Conservation (phyloP, 2,329 filamentous ascomycete species). For the Penicillium brevicompactum region DNA sequence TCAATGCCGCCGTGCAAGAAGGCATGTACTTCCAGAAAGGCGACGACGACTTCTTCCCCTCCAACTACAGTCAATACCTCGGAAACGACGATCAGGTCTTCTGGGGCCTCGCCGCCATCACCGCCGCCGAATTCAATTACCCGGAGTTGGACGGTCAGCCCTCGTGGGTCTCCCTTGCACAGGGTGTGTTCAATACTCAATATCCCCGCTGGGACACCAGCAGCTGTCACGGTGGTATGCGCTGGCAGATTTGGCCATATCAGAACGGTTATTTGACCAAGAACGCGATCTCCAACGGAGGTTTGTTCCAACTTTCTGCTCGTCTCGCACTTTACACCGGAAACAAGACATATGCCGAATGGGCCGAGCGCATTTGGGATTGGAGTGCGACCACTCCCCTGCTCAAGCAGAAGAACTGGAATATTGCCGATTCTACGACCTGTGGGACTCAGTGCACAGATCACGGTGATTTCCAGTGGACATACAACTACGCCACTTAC, state of each 20-base stretch:
- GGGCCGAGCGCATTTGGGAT: slow-evolving; percentile 69
- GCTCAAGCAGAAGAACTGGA: slow-evolving; percentile 52
- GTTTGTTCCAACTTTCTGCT: slow-evolving; percentile 61
- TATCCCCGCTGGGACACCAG: slow-evolving; percentile 68
- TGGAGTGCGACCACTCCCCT: slow-evolving; percentile 58
- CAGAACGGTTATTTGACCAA: slow-evolving; percentile 68
- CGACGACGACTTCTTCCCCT: slow-evolving; percentile 75
- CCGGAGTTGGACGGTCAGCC: slow-evolving; percentile 67
- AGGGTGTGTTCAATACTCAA: slow-evolving; percentile 81
- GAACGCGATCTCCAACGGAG: slow-evolving; percentile 61
- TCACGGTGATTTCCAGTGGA: slow-evolving; percentile 58
- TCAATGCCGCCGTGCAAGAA: slow-evolving; percentile 67
- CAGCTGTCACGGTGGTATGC: slow-evolving; percentile 72
- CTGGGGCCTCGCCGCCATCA: slow-evolving; percentile 82
- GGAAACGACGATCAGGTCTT: slow-evolving; percentile 69
- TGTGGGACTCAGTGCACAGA: slow-evolving; percentile 53
- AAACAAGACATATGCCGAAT: slow-evolving; percentile 77
- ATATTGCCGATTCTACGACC: slow-evolving; percentile 59
- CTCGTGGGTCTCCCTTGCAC: slow-evolving; percentile 75
- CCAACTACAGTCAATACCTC: slow-evolving; percentile 50
- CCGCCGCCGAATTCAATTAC: slow-evolving; percentile 75
- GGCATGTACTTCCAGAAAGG: slow-evolving; percentile 76
- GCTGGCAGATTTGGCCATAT: slow-evolving; percentile 83
- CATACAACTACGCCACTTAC: slow-evolving; percentile 60
- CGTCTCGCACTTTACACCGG: slow-evolving; percentile 76